Conservation (phyloP, 2,329 filamentous ascomycete species). For the Penicillium sp. region DNA sequence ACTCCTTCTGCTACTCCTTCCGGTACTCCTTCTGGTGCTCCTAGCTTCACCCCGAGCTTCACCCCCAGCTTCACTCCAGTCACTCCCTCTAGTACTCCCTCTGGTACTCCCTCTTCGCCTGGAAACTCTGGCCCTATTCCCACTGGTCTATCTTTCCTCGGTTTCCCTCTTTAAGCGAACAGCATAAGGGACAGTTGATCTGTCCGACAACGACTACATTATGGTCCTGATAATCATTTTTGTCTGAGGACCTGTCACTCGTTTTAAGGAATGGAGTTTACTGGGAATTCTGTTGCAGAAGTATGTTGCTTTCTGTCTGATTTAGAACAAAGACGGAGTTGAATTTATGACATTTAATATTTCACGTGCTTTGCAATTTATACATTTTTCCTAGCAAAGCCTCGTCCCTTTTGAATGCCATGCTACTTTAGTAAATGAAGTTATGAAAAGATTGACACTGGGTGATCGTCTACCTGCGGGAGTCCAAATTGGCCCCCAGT, state of each 20-base stretch:
- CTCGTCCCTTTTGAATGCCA: no score
- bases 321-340: not conserved
- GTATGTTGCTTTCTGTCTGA: no score
- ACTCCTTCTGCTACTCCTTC: conserved; percentile 2
- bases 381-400: no score
- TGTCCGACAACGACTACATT: not conserved
- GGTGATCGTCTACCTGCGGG: no score
- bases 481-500: no score
- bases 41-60: conserved; percentile 4
- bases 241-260: not conserved
- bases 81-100: not conserved
- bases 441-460: no score
- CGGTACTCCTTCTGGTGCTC: not conserved
- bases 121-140: not conserved
- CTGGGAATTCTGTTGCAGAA: no score
- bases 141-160: conserved; percentile 11
- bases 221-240: not conserved
- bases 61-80: conserved; percentile 4
- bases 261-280: not conserved
- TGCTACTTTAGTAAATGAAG: no score
- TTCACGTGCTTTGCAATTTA: not conserved
- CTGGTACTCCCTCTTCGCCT: not conserved
- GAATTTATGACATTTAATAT: not conserved
- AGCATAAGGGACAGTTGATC: no score
- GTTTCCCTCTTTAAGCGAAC: conserved; percentile 11